Evolutionary conservation across 352 stramenopile genomes (phyloP), one percentile per base, ranked within the genome.

Genomic region (Peronosclerospora sorghi): DNA sequence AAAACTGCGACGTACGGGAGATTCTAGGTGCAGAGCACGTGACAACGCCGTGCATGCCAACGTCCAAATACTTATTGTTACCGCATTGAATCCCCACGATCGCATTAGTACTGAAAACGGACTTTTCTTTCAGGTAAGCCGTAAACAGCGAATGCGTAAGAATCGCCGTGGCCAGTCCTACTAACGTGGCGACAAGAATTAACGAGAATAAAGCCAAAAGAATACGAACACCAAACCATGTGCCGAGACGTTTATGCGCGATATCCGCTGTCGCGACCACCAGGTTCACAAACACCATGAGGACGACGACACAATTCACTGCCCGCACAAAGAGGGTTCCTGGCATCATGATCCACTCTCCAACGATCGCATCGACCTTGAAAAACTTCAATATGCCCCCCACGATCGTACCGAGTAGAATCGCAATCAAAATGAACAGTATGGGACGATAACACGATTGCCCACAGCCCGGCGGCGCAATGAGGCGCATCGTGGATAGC

Each of bases 211-310:
- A 66, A 18, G 75, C 47, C 8, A 70, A 17, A 21, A 56, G 28
- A 17, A 86, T 58, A 14, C 74, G 65, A 12, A 70, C 20, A 30
- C 65, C 55, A 9, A 86, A 62, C 5, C 61, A 51, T 38, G 58
- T 49, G 26, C 62, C 68, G 34, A 81, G 48, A 8, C 67, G 57
- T 34, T 80, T 60, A 45, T 74, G 56, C 29, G 69, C 63, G 21
- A 88, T 65, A 42, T 91, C 73, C 2, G 75, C 69, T 1, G 84
- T 68, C 4, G 67, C 67, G 9, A 86, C 70, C 13, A 69, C 74
- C 29, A 91, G 41, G 54, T 87, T 86, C 17, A 86, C 67, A 40
- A 91, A 84, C 41, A 88, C 73, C 41, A 88, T 70, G 15, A 75
- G 75, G 44, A 88, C 56, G 43, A 91, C 74, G 28, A 91, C 53